Conservation (phyloP, 352 stramenopile genomes). For the Globisporangium radiosum region DNA sequence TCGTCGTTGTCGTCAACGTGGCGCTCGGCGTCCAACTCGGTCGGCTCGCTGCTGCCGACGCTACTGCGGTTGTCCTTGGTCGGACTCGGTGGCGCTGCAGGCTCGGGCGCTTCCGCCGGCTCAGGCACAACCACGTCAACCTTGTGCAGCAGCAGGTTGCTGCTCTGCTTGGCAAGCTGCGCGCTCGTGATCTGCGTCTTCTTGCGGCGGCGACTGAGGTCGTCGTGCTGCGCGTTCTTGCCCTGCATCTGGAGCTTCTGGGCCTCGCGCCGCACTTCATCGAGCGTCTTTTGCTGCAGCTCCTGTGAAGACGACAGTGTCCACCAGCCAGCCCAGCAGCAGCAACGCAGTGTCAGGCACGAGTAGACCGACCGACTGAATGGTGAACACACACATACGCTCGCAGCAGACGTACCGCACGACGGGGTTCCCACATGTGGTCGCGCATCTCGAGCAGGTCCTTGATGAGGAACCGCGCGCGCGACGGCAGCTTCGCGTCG, state of each 20-base stretch:
- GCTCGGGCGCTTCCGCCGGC: slow-evolving; percentile 9
- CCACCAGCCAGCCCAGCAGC: background rate
- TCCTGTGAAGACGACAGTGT: slow-evolving; percentile 22
- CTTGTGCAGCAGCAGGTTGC: slow-evolving; percentile 61
- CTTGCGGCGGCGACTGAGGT: slow-evolving; percentile 59
- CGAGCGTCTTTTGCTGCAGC: slow-evolving; percentile 83
- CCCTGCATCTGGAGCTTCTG: slow-evolving; percentile 77
- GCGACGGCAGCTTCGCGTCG: slow-evolving; percentile 60
- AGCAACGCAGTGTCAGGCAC: background rate
- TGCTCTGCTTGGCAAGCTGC: slow-evolving; percentile 75
- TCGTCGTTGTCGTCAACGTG: slow-evolving; percentile 14
- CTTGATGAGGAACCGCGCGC: slow-evolving; percentile 76
- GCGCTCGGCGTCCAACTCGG: slow-evolving; percentile 2
- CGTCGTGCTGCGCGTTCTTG: slow-evolving; percentile 86
- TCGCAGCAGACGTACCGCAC: slow-evolving; percentile 32
- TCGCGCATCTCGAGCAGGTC: slow-evolving; percentile 82
- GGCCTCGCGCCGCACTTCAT: slow-evolving; percentile 77
- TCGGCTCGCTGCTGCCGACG: background rate
- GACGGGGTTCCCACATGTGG: slow-evolving; percentile 81
- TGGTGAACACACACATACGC: background rate
- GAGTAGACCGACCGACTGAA: background rate
- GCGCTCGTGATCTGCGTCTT: slow-evolving; percentile 75
- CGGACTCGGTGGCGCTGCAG: slow-evolving; percentile 3
- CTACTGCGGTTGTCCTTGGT: background rate
- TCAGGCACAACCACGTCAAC: slow-evolving; percentile 7